Evolutionary conservation across 2,329 filamentous ascomycete species (phyloP).

Genomic region (Rhytidhysteron rufulum): DNA sequence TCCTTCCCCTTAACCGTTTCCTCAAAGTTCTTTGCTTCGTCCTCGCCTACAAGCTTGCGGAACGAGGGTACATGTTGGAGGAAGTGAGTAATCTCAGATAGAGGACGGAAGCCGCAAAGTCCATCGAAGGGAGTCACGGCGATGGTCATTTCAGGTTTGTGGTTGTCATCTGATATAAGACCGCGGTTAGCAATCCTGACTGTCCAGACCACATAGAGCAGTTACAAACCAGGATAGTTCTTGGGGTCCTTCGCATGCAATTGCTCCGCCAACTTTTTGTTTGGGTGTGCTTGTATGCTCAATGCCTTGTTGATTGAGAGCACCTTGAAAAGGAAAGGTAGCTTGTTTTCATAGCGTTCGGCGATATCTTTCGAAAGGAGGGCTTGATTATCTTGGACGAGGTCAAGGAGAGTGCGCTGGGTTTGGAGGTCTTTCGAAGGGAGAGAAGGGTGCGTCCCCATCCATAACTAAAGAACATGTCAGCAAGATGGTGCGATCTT

Average conservation of each 20-base stretch:
- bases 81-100: slow-evolving; percentile 84
- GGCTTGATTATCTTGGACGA: slow-evolving; percentile 81
- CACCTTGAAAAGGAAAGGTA: slow-evolving; percentile 98
- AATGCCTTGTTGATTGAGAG: slow-evolving; percentile 93
- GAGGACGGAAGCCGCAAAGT: slow-evolving; percentile 88
- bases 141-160: slow-evolving; percentile 99
- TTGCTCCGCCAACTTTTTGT: slow-evolving; percentile 88
- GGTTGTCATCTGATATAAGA: slow-evolving; percentile 74
- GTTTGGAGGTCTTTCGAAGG: slow-evolving; percentile 87
- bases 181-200: slow-evolving; percentile 8
- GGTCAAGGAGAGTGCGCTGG: slow-evolving; percentile 78
- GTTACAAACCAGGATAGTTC: slow-evolving; percentile 70
- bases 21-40: slow-evolving; percentile 44
- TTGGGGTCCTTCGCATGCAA: slow-evolving; percentile 81
- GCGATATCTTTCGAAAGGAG: slow-evolving; percentile 72
- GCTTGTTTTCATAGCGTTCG: slow-evolving; percentile 71
- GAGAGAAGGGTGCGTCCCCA: slow-evolving; percentile 96
- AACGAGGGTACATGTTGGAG: slow-evolving; percentile 59
- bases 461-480: slow-evolving; percentile 70
- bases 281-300: slow-evolving; percentile 94
- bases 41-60: slow-evolving; percentile 45
- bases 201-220: not conserved
- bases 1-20: slow-evolving; percentile 50
- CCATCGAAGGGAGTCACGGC: slow-evolving; percentile 95
- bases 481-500: slow-evolving; percentile 9